phyloP scores from a whole-genome alignment of 345 rosid genomes.

The Mercurialis annua region DNA sequence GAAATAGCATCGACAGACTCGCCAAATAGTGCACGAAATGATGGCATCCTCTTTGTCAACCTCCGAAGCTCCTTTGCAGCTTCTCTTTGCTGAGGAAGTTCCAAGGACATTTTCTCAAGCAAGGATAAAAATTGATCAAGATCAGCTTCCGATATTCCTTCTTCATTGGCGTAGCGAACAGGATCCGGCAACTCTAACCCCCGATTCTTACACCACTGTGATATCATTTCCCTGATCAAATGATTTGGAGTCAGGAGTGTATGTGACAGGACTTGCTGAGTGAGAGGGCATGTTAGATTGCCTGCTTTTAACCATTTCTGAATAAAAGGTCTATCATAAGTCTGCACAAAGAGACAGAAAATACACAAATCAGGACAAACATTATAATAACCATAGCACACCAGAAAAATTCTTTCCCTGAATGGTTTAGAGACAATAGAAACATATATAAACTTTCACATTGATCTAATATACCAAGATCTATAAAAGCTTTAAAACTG shows the following conservation, averaged over 20 bases:
- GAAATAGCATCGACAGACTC: conserved; percentile 59
- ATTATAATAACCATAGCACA: not conserved
- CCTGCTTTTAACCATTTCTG: conserved; percentile 84
- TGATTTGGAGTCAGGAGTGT: conserved; percentile 64
- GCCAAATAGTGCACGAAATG: conserved; percentile 72
- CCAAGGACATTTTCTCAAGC: conserved; percentile 55
- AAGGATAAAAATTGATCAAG: conserved; percentile 56
- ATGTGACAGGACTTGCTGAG: conserved; percentile 81
- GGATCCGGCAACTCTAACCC: conserved; percentile 50
- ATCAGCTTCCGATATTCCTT: conserved; percentile 54
- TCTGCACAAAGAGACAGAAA: conserved; percentile 45
- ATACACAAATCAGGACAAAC: conserved; percentile 11
- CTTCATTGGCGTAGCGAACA: conserved; percentile 38
- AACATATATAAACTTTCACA: no score
- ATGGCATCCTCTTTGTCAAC: conserved; percentile 64
- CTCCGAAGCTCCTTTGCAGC: conserved; percentile 79
- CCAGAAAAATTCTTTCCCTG: not conserved
- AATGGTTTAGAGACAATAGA: no score
- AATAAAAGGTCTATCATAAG: conserved; percentile 74
- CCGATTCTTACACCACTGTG: conserved; percentile 68
- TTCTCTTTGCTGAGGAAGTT: conserved; percentile 54
- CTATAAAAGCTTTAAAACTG: not conserved
- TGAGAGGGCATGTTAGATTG: conserved; percentile 78
- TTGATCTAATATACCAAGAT: not conserved
- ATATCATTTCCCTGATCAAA: conserved; percentile 71